phyloP scores from a whole-genome alignment of 148 eudicot species.

The Camellia granthamiana region DNA sequence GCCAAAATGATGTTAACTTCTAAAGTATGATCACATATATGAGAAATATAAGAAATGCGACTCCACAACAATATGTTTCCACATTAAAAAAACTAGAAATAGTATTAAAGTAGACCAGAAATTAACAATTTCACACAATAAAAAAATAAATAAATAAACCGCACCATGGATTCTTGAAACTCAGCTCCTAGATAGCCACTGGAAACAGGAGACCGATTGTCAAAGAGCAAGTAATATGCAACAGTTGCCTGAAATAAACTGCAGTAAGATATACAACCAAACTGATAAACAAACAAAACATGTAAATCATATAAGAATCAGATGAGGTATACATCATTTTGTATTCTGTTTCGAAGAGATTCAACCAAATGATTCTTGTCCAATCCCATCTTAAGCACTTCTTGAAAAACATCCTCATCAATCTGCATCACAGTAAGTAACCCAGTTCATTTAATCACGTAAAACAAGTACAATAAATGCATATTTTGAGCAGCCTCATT shows the following conservation, averaged over 20 bases:
- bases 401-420: slow-evolving; percentile 76
- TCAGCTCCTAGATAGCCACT: slow-evolving; percentile 54
- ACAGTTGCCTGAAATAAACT: slow-evolving; percentile 48
- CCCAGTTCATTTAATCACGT: not conserved
- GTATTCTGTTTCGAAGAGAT: slow-evolving; percentile 69
- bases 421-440: slow-evolving; percentile 39
- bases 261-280: slow-evolving; percentile 6
- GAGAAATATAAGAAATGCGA: not conserved
- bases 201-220: slow-evolving; percentile 41
- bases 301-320: not conserved
- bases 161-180: slow-evolving; percentile 46
- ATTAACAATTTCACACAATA: not conserved
- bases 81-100: not conserved
- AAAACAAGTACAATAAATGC: not conserved
- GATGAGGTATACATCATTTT: slow-evolving; percentile 66
- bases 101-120: not conserved
- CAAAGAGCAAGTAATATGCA: slow-evolving; percentile 49
- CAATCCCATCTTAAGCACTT: slow-evolving; percentile 74
- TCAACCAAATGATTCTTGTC: slow-evolving; percentile 65
- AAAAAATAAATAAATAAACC: not conserved
- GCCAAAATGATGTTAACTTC: not conserved
- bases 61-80: not conserved
- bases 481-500: not conserved
- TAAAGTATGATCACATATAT: not conserved
- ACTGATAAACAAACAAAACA: not conserved